Percentiles rank a stretch among this genome's conserved stretches.
Conservation (phyloP, 768 basidiomycete species). For the Nidularia pulvinata region DNA sequence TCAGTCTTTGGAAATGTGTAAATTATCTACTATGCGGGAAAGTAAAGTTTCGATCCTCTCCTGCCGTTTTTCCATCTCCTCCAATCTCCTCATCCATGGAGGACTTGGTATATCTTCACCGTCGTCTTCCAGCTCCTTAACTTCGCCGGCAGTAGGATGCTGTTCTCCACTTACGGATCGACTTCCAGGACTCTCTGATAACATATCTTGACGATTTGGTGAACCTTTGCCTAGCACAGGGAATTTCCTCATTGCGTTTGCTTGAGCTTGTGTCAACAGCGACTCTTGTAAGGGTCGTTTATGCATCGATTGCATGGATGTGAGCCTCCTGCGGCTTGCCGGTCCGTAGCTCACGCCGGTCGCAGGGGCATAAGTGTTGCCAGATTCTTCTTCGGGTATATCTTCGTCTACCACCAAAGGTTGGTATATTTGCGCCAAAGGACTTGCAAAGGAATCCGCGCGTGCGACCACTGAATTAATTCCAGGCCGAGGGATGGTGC, state of each 20-base stretch:
- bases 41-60: conserved; percentile 45
- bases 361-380: conserved; percentile 7
- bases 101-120: background rate
- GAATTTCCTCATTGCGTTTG: conserved; percentile 16
- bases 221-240: conserved; percentile 15
- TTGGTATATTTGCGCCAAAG: conserved; percentile 75
- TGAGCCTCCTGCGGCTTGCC: conserved; percentile 36
- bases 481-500: conserved; percentile 31
- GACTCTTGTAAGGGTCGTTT: conserved; percentile 10
- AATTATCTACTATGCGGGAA: conserved; percentile 26
- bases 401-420: conserved; percentile 59
- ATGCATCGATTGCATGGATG: conserved; percentile 27
- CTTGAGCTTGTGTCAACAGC: conserved; percentile 9
- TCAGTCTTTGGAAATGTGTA: too few species aligned
- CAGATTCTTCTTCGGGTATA: conserved; percentile 23
- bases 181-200: conserved; percentile 8
- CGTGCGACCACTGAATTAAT: conserved; percentile 42
- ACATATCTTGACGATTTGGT: conserved; percentile 11
- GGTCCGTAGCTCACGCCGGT: conserved; percentile 42
- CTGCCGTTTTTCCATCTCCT: conserved; percentile 41
- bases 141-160: too few species aligned
- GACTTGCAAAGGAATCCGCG: conserved; percentile 44
- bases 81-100: conserved; percentile 10
- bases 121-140: conserved; percentile 14
- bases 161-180: too few species aligned